These are phyloP conservation scores for Sutorius australiensis DNA, from an alignment of 768 basidiomycete genomes.

Conservation along the genomic window DNA sequence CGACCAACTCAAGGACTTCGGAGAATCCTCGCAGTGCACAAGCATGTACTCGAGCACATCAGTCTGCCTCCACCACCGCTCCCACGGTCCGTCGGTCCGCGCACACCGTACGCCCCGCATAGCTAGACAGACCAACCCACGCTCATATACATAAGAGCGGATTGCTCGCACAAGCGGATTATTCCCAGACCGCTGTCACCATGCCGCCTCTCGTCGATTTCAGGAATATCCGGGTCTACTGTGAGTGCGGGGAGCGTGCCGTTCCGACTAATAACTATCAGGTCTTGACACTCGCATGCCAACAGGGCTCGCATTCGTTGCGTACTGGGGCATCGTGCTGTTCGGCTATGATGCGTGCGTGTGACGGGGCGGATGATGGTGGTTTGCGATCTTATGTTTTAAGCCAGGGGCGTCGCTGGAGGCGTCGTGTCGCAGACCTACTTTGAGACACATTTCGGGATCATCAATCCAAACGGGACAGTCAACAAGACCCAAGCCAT, in stretches of 20 bases:
- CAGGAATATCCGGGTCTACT: constrained; percentile 65
- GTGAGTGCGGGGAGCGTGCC: constrained; percentile 33
- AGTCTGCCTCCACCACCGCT: not conserved
- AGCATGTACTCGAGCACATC: not conserved
- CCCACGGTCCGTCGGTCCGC: constrained; percentile 4
- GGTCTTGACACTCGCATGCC: not conserved
- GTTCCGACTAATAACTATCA: too few relatives aligned
- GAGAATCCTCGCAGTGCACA: not conserved
- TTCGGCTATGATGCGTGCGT: constrained; percentile 79
- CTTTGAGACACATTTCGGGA: constrained; percentile 62
- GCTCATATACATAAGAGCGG: not conserved
- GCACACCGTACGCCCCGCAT: not conserved
- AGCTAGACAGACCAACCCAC: not conserved
- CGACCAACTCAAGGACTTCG: not conserved
- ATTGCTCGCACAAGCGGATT: too few relatives aligned
- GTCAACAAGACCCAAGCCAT: constrained; percentile 40
- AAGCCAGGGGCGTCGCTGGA: constrained; percentile 55
- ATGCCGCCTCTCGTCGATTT: constrained; percentile 12
- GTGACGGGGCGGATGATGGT: too few relatives aligned
- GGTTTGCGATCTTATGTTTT: too few relatives aligned
- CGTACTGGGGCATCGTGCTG: constrained; percentile 76
- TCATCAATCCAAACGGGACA: constrained; percentile 43
- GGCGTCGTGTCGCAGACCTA: constrained; percentile 64
- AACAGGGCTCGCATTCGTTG: constrained; percentile 67
- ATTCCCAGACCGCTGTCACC: not conserved